These are phyloP conservation scores for Apophysomyces variabilis DNA, from an alignment of 371 early-diverging fungal genomes.

Conservation along the genomic window DNA sequence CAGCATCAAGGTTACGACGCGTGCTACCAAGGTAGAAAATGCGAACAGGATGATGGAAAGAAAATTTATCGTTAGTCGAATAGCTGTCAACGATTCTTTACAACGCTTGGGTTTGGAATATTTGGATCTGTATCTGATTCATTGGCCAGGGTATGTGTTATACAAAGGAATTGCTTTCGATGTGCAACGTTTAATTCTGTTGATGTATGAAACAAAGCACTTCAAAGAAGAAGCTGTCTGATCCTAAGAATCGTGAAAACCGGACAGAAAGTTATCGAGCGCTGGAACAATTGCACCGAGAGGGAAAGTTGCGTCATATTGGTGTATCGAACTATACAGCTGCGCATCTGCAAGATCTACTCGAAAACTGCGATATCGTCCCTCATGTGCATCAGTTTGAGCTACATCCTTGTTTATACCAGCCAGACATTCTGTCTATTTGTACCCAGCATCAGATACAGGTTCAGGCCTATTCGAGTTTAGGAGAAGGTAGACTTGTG, in stretches of 20 bases:
- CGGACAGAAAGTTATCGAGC: constrained; percentile 62
- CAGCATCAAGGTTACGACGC: constrained; percentile 79
- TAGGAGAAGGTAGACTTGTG: constrained; percentile 83
- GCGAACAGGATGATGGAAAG: not conserved
- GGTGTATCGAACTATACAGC: constrained; percentile 81
- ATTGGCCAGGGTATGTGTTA: constrained; percentile 55
- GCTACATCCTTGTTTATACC: constrained; percentile 62
- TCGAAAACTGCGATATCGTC: constrained; percentile 60
- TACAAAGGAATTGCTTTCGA: not conserved
- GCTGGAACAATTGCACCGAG: constrained; percentile 56
- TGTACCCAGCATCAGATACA: constrained; percentile 45
- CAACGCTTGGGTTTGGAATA: constrained; percentile 69
- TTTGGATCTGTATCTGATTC: constrained; percentile 83
- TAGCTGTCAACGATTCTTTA: constrained; percentile 62
- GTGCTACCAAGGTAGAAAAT: constrained; percentile 56
- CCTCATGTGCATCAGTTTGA: constrained; percentile 84
- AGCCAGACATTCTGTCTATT: constrained; percentile 34
- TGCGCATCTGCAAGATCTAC: constrained; percentile 60
- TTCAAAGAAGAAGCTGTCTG: constrained; percentile 37
- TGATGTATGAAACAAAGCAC: constrained; percentile 21
- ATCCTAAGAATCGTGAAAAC: constrained; percentile 60
- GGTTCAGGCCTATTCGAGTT: constrained; percentile 89
- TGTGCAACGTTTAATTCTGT: constrained; percentile 2
- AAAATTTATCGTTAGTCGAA: not conserved
- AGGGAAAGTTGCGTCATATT: constrained; percentile 61